phyloP scores from a whole-genome alignment of 2,329 filamentous ascomycete species.

The Penicillium brevicompactum region DNA sequence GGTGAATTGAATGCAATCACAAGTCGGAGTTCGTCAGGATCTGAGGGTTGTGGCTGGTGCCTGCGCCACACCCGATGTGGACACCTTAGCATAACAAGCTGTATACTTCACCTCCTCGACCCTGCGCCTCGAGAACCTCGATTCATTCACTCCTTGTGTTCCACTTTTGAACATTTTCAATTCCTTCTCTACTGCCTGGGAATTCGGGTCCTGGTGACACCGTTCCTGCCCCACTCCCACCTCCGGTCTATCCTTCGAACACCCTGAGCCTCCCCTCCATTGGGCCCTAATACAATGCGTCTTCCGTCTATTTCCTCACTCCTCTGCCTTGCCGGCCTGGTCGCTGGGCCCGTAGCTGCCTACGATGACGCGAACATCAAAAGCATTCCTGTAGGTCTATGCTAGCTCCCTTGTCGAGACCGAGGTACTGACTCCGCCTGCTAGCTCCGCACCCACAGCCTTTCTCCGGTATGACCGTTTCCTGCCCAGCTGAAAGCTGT shows the following conservation, averaged over 20 bases:
- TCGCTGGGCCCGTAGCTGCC: slow-evolving; percentile 34
- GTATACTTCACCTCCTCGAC: slow-evolving; percentile 11
- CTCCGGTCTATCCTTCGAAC: slow-evolving; percentile 25
- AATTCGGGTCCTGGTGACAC: slow-evolving; percentile 30
- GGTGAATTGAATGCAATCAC: slow-evolving; percentile 1
- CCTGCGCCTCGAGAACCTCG: slow-evolving; percentile 2
- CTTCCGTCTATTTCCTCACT: slow-evolving; percentile 37
- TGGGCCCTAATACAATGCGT: slow-evolving; percentile 30
- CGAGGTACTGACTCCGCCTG: slow-evolving; percentile 21
- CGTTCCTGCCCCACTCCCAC: slow-evolving; percentile 16
- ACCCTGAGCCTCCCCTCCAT: slow-evolving; percentile 9
- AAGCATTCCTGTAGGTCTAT: slow-evolving; percentile 64
- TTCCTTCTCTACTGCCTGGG: slow-evolving; percentile 2
- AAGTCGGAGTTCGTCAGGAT: slow-evolving; percentile 9
- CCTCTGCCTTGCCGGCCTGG: slow-evolving; percentile 38
- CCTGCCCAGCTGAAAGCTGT: background rate
- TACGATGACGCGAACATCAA: slow-evolving; percentile 59
- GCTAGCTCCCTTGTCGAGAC: slow-evolving; percentile 1
- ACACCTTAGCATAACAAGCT: slow-evolving; percentile 20
- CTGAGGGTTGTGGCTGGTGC: slow-evolving; percentile 12
- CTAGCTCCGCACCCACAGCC: slow-evolving; percentile 83
- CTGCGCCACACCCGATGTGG: slow-evolving; percentile 20
- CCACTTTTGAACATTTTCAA: background rate
- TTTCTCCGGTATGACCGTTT: slow-evolving; percentile 67
- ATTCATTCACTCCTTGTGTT: slow-evolving; percentile 14